A percentile compares a stretch with the other conserved stretches of the same genome.
Conservation (phyloP, 1,139 yeast species). For the Chernovozyma aurita region DNA sequence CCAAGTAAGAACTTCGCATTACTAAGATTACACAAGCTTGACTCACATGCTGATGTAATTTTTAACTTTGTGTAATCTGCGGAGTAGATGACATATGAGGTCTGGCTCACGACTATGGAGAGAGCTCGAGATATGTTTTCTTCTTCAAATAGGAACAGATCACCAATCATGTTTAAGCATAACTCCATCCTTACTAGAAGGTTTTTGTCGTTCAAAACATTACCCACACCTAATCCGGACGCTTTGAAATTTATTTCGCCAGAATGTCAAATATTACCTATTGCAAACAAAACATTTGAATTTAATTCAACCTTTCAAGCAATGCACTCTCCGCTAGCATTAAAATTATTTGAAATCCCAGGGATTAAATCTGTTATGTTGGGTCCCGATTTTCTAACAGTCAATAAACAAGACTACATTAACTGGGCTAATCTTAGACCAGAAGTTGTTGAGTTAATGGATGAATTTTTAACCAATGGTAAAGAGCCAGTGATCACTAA, state of each 20-base stretch:
- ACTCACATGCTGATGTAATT: not conserved
- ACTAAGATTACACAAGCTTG: not conserved
- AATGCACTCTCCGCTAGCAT: slow-evolving; percentile 77
- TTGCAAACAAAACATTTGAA: slow-evolving; percentile 56
- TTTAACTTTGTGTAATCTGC: not conserved
- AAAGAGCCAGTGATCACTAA: slow-evolving; percentile 50
- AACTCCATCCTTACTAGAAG: slow-evolving; percentile 10
- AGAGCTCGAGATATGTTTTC: no score
- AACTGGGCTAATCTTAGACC: slow-evolving; percentile 46
- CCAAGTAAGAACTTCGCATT: not conserved
- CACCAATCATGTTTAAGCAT: not conserved
- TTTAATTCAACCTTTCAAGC: slow-evolving; percentile 69
- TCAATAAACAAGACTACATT: slow-evolving; percentile 43
- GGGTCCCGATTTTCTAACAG: slow-evolving; percentile 55
- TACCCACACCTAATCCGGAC: slow-evolving; percentile 83
- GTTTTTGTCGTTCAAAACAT: slow-evolving; percentile 35
- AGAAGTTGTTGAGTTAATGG: slow-evolving; percentile 39
- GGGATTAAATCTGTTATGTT: slow-evolving; percentile 88
- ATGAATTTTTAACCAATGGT: slow-evolving; percentile 29
- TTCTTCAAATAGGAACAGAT: not conserved
- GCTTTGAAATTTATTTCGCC: slow-evolving; percentile 74
- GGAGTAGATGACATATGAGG: not conserved
- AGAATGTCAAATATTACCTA: slow-evolving; percentile 54
- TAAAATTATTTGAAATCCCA: slow-evolving; percentile 70
- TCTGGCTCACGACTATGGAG: no score